Evolutionary conservation across 768 basidiomycete genomes (phyloP).

Genomic region (Tricholomella constricta): DNA sequence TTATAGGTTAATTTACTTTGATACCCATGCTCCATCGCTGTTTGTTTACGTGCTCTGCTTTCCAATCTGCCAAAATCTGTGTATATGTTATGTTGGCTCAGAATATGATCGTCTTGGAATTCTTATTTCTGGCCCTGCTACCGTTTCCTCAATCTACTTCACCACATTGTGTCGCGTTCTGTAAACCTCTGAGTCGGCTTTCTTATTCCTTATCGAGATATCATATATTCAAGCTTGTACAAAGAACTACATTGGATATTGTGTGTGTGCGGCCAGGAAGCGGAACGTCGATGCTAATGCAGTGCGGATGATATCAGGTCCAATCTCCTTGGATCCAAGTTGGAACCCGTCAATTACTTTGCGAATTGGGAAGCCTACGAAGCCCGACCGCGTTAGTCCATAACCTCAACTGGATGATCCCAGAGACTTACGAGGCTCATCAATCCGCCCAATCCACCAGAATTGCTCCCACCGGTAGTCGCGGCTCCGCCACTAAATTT

Average conservation of each 20-base stretch:
- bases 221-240: not conserved
- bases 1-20: not conserved
- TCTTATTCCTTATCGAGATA: no score
- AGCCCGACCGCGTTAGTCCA: not conserved
- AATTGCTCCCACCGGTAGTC: conserved; percentile 49
- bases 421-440: conserved; percentile 56
- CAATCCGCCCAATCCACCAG: conserved; percentile 67
- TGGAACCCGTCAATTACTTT: not conserved
- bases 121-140: no score
- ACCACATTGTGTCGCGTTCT: no score
- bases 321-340: no score
- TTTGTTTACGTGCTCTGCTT: not conserved
- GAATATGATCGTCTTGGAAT: no score
- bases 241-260: not conserved
- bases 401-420: not conserved
- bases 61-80: not conserved
- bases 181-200: no score
- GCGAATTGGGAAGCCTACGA: conserved; percentile 32
- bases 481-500: conserved; percentile 56
- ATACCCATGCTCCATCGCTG: not conserved
- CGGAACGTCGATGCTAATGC: no score
- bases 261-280: no score
- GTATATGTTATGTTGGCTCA: not conserved
- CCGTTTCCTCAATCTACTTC: no score
- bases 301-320: no score